Evolutionary conservation across 2,329 filamentous ascomycete genomes (phyloP).

Genomic region (Pseudogymnoascus sp.): DNA sequence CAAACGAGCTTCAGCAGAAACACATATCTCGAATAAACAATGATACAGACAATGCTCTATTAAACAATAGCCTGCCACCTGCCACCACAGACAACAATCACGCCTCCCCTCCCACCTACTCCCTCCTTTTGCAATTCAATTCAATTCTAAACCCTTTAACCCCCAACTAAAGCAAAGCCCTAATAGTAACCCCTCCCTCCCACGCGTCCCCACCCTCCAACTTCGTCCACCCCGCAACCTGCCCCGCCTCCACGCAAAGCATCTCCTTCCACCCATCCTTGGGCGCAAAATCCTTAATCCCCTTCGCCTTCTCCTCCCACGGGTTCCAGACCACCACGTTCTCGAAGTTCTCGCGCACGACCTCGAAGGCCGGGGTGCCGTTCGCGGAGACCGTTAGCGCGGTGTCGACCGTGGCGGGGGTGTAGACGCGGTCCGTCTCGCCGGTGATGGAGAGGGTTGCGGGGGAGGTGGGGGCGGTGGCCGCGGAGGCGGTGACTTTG

Average conservation of each 20-base stretch:
- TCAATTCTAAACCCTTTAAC: neutral
- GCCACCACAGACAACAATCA: neutral
- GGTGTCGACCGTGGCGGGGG: slow-evolving; percentile 55
- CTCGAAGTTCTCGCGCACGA: slow-evolving; percentile 76
- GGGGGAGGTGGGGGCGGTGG: slow-evolving; percentile 58
- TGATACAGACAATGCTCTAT: slow-evolving; percentile 9
- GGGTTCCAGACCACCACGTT: slow-evolving; percentile 98
- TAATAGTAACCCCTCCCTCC: slow-evolving; percentile 55
- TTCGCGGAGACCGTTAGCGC: slow-evolving; percentile 55
- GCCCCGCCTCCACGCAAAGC: slow-evolving; percentile 89
- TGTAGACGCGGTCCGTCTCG: slow-evolving; percentile 88
- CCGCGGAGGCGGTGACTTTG: slow-evolving; percentile 60
- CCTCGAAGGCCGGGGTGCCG: slow-evolving; percentile 59
- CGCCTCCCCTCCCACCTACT: neutral
- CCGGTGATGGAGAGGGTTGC: slow-evolving; percentile 49
- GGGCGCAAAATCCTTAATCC: slow-evolving; percentile 81
- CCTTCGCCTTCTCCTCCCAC: slow-evolving; percentile 76
- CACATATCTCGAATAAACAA: neutral
- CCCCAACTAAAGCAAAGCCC: slow-evolving; percentile 12
- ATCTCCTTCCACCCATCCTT: slow-evolving; percentile 88
- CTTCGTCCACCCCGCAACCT: slow-evolving; percentile 74
- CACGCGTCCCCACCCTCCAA: slow-evolving; percentile 71
- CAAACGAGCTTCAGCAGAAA: neutral
- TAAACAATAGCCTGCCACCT: slow-evolving; percentile 4
- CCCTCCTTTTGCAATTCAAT: neutral